A percentile compares a stretch with the other conserved stretches of the same genome.
phyloP scores from a whole-genome alignment of 371 early-diverging fungal genomes.

The Syncephalastrum racemosum region DNA sequence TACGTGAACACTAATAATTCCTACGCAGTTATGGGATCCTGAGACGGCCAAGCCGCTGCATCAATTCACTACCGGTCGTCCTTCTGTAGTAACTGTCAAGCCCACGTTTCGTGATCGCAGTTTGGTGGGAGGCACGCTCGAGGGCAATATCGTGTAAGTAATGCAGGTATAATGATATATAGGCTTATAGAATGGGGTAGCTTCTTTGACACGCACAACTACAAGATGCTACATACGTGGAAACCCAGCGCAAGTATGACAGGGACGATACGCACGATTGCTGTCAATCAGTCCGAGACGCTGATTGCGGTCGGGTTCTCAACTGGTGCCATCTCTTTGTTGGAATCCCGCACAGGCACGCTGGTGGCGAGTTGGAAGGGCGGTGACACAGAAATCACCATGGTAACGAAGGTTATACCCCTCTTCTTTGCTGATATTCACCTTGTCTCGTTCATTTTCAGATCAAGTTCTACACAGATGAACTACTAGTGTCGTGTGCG shows the following conservation, averaged over 20 bases:
- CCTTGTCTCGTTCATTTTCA: slow-evolving; percentile 13
- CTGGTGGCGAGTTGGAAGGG: slow-evolving; percentile 65
- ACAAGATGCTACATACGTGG: slow-evolving; percentile 45
- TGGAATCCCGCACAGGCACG: slow-evolving; percentile 64
- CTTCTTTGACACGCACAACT: slow-evolving; percentile 46
- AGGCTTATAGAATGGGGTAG: slow-evolving; percentile 15
- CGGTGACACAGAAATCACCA: slow-evolving; percentile 61
- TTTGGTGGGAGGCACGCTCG: slow-evolving; percentile 56
- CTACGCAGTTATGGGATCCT: slow-evolving; percentile 58
- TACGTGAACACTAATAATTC: background rate
- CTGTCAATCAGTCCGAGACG: slow-evolving; percentile 55
- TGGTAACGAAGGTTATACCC: slow-evolving; percentile 30
- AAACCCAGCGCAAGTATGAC: slow-evolving; percentile 39
- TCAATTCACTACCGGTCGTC: slow-evolving; percentile 51
- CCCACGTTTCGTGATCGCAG: slow-evolving; percentile 58
- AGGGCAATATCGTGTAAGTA: slow-evolving; percentile 42
- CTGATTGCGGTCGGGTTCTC: slow-evolving; percentile 62
- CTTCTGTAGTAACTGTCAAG: slow-evolving; percentile 50
- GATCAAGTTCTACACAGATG: slow-evolving; percentile 65
- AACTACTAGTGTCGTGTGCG: slow-evolving; percentile 60
- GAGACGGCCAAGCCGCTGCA: slow-evolving; percentile 57
- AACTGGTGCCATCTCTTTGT: slow-evolving; percentile 56
- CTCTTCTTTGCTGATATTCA: background rate
- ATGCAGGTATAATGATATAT: background rate
- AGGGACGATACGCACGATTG: slow-evolving; percentile 39